Evolutionary conservation across 2,329 filamentous ascomycete species (phyloP), one percentile per base, ranked within the genome.

Genomic region (Trichoderma koningiopsis): DNA sequence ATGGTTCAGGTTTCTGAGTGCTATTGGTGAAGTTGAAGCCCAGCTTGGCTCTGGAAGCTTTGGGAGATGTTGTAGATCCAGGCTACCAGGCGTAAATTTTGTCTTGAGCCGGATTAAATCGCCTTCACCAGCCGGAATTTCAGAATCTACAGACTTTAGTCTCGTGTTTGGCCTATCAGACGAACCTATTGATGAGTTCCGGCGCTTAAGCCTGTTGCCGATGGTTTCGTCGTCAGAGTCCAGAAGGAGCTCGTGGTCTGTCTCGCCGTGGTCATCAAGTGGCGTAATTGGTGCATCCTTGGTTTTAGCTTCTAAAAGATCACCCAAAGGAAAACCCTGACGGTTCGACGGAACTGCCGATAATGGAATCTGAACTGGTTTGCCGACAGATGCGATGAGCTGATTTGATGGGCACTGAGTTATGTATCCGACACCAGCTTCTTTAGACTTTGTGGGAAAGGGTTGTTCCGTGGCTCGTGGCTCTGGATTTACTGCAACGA

Each of bases 61-160:
- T 0, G 88, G 88, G 6, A 97, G 82, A 0, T 80, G 85, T 0
- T 78, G 80, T 58, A 87, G 83, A 71, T 93, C 85, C 7, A 97
- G 82, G 0, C 82, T 83, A 1, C 91, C 91, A 0, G 93, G 91
- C 1, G 85, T 77, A 73, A 96, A 97, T 52, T 79, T 75, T 0
- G 81, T 81, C 68, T 69, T 47, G 1, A 49, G n/a, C 3, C 24
- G 33, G 5, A 33, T 29, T 24, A n/a, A 24, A 33, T 52, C 37
- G 19, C 37, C 33, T 33, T 59, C 40, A 16, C 10, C 6, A 40
- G 33, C 16, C 53, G 35, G 35, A 5, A 5, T 53, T 14, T 58
- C 35, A 14, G 19, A n/a, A 55, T 59, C 67, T n/a, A 70, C 40
- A 14, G 70, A 71, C 11, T 69, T 72, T 16, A 72, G 70, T 66